phyloP scores from a whole-genome alignment of 371 early-diverging fungal genomes.

The Capniomyces stellatus region DNA sequence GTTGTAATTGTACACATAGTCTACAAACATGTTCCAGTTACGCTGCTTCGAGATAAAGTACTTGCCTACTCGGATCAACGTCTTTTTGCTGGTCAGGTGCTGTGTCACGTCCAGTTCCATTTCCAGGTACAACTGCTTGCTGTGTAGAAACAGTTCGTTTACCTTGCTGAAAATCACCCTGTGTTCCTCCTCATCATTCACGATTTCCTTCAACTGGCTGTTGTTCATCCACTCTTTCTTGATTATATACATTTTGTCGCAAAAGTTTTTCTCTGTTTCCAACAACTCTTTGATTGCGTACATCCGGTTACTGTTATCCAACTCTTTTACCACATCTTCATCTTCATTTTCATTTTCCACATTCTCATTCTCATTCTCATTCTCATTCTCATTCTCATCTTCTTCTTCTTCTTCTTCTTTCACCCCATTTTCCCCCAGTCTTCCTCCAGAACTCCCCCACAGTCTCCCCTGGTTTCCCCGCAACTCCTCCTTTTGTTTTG shows the following conservation, averaged over 20 bases:
- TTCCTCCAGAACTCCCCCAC: not conserved
- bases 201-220: not conserved
- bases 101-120: not conserved
- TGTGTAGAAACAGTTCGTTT: not conserved
- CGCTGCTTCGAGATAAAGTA: not conserved
- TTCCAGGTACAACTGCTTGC: not conserved
- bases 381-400: not conserved
- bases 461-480: no score
- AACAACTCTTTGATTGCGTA: not conserved
- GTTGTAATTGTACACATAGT: not conserved
- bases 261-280: not conserved
- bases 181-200: not conserved
- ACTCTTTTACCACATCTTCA: not conserved
- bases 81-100: not conserved
- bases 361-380: not conserved
- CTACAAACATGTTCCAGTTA: not conserved
- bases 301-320: no score
- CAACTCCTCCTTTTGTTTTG: not conserved
- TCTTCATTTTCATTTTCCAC: not conserved
- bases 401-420: not conserved
- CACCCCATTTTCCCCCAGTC: not conserved
- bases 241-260: not conserved
- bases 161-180: not conserved
- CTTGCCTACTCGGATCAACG: not conserved
- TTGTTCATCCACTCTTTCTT: not conserved